Evolutionary conservation across 176 grass and related monocot species (phyloP).

Genomic region (Bothriochloa decipiens): DNA sequence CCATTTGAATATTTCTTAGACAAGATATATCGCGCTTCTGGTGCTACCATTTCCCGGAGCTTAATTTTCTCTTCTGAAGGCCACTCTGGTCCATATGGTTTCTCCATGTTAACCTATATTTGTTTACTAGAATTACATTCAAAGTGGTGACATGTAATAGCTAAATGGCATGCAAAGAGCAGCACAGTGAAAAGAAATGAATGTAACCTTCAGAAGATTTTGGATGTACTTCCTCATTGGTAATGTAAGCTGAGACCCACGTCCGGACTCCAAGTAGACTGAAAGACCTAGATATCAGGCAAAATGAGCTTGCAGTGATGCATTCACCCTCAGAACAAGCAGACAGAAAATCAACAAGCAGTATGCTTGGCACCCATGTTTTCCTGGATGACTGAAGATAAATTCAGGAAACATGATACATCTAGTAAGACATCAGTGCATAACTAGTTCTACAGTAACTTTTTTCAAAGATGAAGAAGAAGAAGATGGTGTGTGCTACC

Average conservation of each 20-base stretch:
- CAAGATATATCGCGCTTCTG: slow-evolving; percentile 79
- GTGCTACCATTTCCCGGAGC: slow-evolving; percentile 63
- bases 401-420: not conserved
- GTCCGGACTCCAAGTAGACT: slow-evolving; percentile 66
- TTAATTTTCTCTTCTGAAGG: slow-evolving; percentile 89
- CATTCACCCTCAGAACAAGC: not conserved
- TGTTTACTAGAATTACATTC: slow-evolving; percentile 19
- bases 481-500: not conserved
- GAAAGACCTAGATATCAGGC: slow-evolving; percentile 59
- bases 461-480: not conserved
- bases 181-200: not conserved
- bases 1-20: slow-evolving; percentile 34
- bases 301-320: not conserved
- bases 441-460: not conserved
- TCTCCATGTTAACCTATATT: slow-evolving; percentile 78
- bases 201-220: slow-evolving; percentile 81
- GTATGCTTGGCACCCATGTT: not conserved
- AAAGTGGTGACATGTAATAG: slow-evolving; percentile 1
- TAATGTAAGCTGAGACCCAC: slow-evolving; percentile 58
- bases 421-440: not conserved
- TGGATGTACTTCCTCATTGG: slow-evolving; percentile 65
- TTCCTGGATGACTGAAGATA: not conserved
- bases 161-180: not conserved
- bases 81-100: slow-evolving; percentile 72
- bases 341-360: not conserved